phyloP scores from a whole-genome alignment of 2,329 filamentous ascomycete genomes.

The Penicillium frequentans region DNA sequence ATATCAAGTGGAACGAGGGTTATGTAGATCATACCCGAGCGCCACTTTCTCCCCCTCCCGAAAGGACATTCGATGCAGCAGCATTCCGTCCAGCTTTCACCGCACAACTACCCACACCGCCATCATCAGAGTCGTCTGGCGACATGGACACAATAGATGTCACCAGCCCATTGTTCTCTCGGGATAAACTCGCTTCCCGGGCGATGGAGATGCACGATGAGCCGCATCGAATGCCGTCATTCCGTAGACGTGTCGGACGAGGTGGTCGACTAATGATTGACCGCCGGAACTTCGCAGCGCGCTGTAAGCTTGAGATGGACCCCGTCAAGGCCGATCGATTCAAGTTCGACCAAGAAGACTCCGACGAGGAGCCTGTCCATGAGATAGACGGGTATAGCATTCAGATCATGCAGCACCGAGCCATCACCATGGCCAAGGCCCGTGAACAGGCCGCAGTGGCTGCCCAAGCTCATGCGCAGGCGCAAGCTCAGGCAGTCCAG shows the following conservation, averaged over 20 bases:
- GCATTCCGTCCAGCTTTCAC: slow-evolving; percentile 69
- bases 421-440: slow-evolving; percentile 48
- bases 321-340: slow-evolving; percentile 65
- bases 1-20: slow-evolving; percentile 87
- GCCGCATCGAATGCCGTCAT: slow-evolving; percentile 59
- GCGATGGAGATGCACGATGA: slow-evolving; percentile 47
- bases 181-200: slow-evolving; percentile 42
- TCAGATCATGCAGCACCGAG: slow-evolving; percentile 58
- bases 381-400: slow-evolving; percentile 69
- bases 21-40: slow-evolving; percentile 85
- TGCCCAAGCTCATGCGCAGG: slow-evolving; percentile 45
- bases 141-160: slow-evolving; percentile 41
- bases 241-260: slow-evolving; percentile 80
- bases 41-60: slow-evolving; percentile 76
- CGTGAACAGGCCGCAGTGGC: slow-evolving; percentile 44
- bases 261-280: slow-evolving; percentile 87
- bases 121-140: slow-evolving; percentile 50
- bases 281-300: slow-evolving; percentile 66
- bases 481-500: slow-evolving; percentile 41
- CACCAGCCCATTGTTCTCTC: slow-evolving; percentile 30
- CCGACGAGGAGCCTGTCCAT: slow-evolving; percentile 73
- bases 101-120: slow-evolving; percentile 61
- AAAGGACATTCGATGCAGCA: slow-evolving; percentile 57
- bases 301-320: slow-evolving; percentile 47
- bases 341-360: slow-evolving; percentile 85